Base-by-base conservation (phyloP, 1,284 basidiomycete genomes). In the Cronartium quercuum region DNA sequence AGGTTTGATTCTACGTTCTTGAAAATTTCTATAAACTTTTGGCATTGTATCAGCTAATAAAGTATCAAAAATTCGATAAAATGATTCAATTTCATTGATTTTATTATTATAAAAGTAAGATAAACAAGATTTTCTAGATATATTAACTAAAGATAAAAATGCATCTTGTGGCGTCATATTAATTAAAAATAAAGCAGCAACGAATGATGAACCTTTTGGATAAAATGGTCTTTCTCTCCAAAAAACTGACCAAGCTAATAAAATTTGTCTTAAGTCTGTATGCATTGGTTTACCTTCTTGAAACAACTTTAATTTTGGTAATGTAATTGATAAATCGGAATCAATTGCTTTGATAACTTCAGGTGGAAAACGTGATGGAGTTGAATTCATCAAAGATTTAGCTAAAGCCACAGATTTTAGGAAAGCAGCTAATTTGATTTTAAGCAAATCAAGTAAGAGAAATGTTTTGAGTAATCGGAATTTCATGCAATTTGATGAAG, bases 11-110 rank as follows among this genome's bases (percentile, higher is more conserved):
- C 91, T 90, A 81, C 92, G 90, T 80, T 93, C 91, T 81, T 94
- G 94, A 83, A 94, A 94, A 83, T 95, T 95, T 83, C 94, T 94
- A 82, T 92, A 95, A 78, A 94, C 91, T 88, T 84, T 95, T 0
- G 95, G 95, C 89, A 97, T 94, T 58, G 89, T 88, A 81, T 96
- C 93, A 34, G 92, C 92, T 35, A 95, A 84, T 12, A 95, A 83
- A 0, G 92, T 94, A 79, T 95, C 93, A 79, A 95, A 94, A 79
- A 95, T 94, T 78, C 93, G 80, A 76, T 84, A 83, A 78, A 81
- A 84, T 0, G 83, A 83, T 84, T 90, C 86, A 81, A 94, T 92
- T 82, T 95, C 93, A 76, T 92, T 90, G 79, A 86, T 87, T 0
- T 88, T 83, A 24, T 84, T 89, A 35, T 89, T 90, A 81, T 90